Percentiles rank a stretch among this genome's conserved stretches.
Evolutionary conservation across 106 monocot species (phyloP).

Genomic region (Allium sativum): DNA sequence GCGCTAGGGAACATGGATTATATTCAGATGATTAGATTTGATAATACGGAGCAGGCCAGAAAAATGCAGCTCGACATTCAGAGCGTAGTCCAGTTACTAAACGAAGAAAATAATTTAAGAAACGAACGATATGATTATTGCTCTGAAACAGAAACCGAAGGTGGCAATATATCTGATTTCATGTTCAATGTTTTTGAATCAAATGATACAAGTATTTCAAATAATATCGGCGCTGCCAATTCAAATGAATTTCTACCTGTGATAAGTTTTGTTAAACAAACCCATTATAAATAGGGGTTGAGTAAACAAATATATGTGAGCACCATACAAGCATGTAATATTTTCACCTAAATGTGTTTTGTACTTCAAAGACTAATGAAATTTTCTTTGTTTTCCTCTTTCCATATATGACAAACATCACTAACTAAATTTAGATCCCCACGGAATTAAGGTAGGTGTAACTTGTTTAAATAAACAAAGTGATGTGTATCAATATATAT

Average conservation of each 20-base stretch:
- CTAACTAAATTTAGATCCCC: too few species aligned
- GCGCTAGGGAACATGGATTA: constrained; percentile 98
- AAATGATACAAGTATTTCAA: constrained; percentile 10
- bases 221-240: constrained; percentile 9
- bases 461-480: too few species aligned
- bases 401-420: too few species aligned
- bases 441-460: too few species aligned
- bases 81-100: constrained; percentile 33
- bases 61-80: constrained; percentile 75
- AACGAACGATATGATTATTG: constrained; percentile 41
- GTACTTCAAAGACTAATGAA: too few species aligned
- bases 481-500: too few species aligned
- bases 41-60: constrained; percentile 81
- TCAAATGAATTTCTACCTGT: constrained; percentile 48
- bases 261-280: constrained; percentile 25
- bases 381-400: too few species aligned
- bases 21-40: constrained; percentile 98
- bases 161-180: constrained; percentile 27
- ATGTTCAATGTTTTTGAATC: constrained; percentile 9
- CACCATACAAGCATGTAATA: too few species aligned
- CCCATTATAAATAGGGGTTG: too few species aligned
- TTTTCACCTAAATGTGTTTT: too few species aligned
- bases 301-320: too few species aligned
- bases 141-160: constrained; percentile 93
- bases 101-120: constrained; percentile 21